Conservation (phyloP, 345 rosid species). For the Brassica carinata region DNA sequence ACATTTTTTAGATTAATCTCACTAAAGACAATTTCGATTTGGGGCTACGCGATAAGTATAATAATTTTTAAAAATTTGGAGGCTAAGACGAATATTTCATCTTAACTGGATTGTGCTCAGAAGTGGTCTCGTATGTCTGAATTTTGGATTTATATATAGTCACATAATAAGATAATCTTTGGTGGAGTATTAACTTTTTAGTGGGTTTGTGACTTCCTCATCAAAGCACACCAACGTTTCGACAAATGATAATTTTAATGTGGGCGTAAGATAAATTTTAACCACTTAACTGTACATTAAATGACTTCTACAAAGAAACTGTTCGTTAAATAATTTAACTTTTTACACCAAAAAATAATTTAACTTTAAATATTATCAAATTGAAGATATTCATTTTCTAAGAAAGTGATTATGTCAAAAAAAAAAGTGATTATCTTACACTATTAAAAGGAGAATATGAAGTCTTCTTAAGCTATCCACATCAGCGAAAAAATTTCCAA, state of each 20-base stretch:
- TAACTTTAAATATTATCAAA: not conserved
- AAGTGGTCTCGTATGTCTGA: no score
- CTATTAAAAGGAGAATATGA: no score
- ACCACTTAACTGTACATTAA: not conserved
- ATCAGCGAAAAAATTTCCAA: no score
- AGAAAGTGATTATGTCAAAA: not conserved
- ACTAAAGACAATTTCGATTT: no score
- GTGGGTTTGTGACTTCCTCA: not conserved
- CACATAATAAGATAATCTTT: not conserved
- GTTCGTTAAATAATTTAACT: not conserved
- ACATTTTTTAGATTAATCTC: no score
- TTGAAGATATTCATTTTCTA: not conserved
- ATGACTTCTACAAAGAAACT: not conserved
- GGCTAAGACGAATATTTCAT: no score
- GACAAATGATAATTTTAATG: not conserved
- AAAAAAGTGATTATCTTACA: no score
- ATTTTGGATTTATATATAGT: no score
- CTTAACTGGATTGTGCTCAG: no score
- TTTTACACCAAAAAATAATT: not conserved
- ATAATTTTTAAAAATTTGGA: no score
- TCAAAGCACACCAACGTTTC: not conserved
- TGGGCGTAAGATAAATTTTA: not conserved
- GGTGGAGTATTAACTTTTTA: not conserved
- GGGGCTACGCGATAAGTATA: no score
- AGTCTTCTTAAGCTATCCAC: no score